Evolutionary conservation across 129 eudicot species (phyloP), one percentile per base, ranked within the genome.

Genomic region (Saussurea involucrata): DNA sequence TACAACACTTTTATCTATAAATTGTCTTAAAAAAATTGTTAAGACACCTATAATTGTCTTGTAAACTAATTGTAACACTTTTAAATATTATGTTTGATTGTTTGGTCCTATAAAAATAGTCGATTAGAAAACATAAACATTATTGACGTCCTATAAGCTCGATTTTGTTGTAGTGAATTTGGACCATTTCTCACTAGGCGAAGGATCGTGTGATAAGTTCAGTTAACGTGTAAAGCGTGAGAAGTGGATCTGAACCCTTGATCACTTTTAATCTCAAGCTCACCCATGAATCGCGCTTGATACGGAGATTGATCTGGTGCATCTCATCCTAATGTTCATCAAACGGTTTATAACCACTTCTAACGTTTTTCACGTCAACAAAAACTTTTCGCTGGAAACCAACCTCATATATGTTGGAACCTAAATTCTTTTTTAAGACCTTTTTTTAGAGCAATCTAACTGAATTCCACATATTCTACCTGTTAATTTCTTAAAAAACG

Each of bases 401-500:
- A n/a, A n/a, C 18, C 5, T 53, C 9, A 53, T n/a, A 17, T 0
- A 53, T 53, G 22, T 53, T n/a, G 22, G 6, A 53, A n/a, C 22
- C 2, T 4, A 3, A 0, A 18, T n/a, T 53, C 61, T 49, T 18
- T 44, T 18, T 49, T 17, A 49, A 49, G 6, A 15, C 1, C 5
- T 15, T 2, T 17, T 17, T 53, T 53, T 53, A 17, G 5, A 53
- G 8, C n/a, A 53, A 53, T n/a, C 8, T 53, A 53, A 53, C 8
- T n/a, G 22, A n/a, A 9, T 53, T 53, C 5, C 61, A 53, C 2
- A 18, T 53, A 17, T 53, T 53, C 8, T 53, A 81, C 84, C 84
- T 68, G 84, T 74, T 75, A 81, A 17, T 74, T 74, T 81, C 29
- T 31, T 28, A 1, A 68, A 5, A 42, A 55, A 81, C 37, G 84